Percentiles rank a stretch among this genome's conserved stretches.
Evolutionary conservation across 257 asterid species (phyloP).

Genomic region (Plectranthus barbatus): DNA sequence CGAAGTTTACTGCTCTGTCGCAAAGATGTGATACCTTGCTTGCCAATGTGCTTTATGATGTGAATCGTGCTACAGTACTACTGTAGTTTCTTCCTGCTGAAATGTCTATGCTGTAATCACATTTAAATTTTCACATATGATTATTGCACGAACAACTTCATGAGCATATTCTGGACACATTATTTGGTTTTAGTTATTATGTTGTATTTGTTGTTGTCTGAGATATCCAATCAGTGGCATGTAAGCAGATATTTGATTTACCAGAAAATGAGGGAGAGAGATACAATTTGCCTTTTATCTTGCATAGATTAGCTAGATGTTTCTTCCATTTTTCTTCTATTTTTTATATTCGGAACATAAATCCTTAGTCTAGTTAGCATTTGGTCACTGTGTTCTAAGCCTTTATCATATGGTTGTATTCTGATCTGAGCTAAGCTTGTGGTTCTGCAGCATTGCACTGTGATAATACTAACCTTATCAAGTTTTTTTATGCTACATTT

Average conservation of each 20-base stretch:
- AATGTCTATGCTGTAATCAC: background rate
- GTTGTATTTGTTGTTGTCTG: background rate
- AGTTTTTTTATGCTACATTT: no score
- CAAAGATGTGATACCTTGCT: background rate
- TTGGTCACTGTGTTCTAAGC: background rate
- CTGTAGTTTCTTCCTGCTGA: background rate
- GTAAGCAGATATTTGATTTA: background rate
- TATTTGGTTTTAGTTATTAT: background rate
- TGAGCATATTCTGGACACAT: background rate
- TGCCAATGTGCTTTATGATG: background rate
- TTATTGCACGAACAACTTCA: background rate
- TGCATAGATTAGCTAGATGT: no score
- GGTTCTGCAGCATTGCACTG: no score
- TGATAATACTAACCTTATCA: no score
- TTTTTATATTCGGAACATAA: background rate
- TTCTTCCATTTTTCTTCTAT: no score
- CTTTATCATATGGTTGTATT: no score
- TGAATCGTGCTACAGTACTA: background rate
- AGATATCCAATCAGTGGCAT: background rate
- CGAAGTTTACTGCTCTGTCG: background rate
- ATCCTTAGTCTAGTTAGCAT: background rate
- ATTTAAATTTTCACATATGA: background rate
- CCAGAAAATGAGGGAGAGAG: background rate
- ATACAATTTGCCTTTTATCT: no score
- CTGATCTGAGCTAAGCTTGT: no score